Percentiles rank a stretch among this genome's conserved stretches.
phyloP scores from a whole-genome alignment of 805 yeast species.

The Candida stauntonica region DNA sequence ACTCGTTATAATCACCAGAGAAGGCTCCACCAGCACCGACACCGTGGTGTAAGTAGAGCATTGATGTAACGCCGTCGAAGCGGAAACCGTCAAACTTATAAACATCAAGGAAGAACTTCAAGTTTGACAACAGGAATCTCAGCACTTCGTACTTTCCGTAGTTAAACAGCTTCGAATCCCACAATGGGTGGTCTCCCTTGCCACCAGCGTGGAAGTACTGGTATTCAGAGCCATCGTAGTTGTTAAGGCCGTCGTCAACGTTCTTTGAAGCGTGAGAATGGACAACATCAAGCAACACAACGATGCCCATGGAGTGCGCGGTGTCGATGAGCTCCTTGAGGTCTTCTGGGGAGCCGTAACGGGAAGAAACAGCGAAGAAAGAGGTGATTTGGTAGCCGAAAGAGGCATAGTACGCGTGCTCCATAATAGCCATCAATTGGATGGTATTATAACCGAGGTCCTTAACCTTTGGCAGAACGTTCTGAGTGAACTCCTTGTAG shows the following conservation, averaged over 20 bases:
- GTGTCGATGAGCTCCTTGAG: constrained; percentile 84
- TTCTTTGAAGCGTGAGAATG: constrained; percentile 96
- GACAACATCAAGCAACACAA: constrained; percentile 86
- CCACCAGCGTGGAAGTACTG: constrained; percentile 93
- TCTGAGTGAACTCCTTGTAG: constrained; percentile 76
- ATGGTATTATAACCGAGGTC: constrained; percentile 87
- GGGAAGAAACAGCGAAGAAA: constrained; percentile 84
- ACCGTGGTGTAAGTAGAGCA: constrained; percentile 92
- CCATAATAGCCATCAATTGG: constrained; percentile 98
- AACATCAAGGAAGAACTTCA: constrained; percentile 78
- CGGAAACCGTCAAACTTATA: constrained; percentile 92
- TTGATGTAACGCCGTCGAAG: constrained; percentile 94
- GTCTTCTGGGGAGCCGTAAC: constrained; percentile 95
- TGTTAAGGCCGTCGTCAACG: constrained; percentile 88
- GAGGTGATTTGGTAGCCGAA: constrained; percentile 97
- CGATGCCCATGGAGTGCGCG: constrained; percentile 84
- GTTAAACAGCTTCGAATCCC: constrained; percentile 96
- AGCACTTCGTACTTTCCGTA: constrained; percentile 90
- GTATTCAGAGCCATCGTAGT: constrained; percentile 92
- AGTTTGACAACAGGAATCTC: constrained; percentile 77
- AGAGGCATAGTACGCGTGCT: constrained; percentile 96
- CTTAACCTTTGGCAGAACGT: constrained; percentile 78
- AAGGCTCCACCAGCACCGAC: constrained; percentile 77
- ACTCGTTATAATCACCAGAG: constrained; percentile 90
- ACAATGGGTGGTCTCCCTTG: constrained; percentile 82